Conservation (phyloP, 495 filamentous ascomycete genomes). For the Talaromyces proteolyticus region DNA sequence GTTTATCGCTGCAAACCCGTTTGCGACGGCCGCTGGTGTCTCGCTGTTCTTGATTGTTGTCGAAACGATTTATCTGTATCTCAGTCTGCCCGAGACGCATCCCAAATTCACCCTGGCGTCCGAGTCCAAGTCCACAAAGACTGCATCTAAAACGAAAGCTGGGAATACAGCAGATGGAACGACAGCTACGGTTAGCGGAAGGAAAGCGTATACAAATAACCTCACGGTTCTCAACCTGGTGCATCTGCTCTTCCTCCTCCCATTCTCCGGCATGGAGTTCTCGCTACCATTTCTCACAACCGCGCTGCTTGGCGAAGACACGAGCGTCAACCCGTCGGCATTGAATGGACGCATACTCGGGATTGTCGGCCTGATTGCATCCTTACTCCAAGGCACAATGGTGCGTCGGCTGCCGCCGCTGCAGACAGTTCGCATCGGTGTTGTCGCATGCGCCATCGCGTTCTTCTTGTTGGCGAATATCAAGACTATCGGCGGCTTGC, state of each 20-base stretch:
- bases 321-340: slow-evolving; percentile 44
- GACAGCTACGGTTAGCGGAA: background rate
- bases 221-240: slow-evolving; percentile 77
- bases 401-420: slow-evolving; percentile 78
- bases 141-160: background rate
- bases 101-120: slow-evolving; percentile 37
- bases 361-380: slow-evolving; percentile 88
- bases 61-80: slow-evolving; percentile 87
- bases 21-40: slow-evolving; percentile 82
- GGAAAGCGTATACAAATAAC: slow-evolving; percentile 60
- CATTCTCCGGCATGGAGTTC: slow-evolving; percentile 97
- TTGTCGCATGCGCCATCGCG: slow-evolving; percentile 66
- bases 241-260: slow-evolving; percentile 88
- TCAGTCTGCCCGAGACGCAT: slow-evolving; percentile 82
- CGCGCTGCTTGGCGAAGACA: slow-evolving; percentile 67
- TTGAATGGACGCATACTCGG: slow-evolving; percentile 86
- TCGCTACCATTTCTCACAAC: slow-evolving; percentile 92
- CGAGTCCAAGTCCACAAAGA: background rate
- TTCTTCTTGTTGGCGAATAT: slow-evolving; percentile 77
- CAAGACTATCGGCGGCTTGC: slow-evolving; percentile 59
- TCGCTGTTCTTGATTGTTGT: slow-evolving; percentile 73
- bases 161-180: background rate
- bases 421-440: slow-evolving; percentile 69
- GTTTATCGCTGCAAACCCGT: slow-evolving; percentile 81
- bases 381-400: slow-evolving; percentile 79